Base-by-base conservation (phyloP, 2,329 filamentous ascomycete species). In the Chaetomiaceae sp. region DNA sequence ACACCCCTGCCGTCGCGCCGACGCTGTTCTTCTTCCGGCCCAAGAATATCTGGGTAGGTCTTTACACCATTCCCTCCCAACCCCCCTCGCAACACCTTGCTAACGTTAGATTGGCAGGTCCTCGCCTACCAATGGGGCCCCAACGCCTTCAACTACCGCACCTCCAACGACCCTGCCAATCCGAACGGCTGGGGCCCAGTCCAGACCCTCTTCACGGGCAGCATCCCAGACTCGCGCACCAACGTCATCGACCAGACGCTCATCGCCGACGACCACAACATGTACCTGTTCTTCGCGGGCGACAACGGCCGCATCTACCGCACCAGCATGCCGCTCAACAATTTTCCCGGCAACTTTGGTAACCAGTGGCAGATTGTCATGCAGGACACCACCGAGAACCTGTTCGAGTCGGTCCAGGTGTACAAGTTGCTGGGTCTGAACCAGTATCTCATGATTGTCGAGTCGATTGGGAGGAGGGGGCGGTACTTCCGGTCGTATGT, bases 401-500 rank as follows among this genome's bases (percentile, higher is more conserved):
- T 87, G 1, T 86, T 86, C 65, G 84, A 87, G 64, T 82, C 82
- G 0, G 82, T 85, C 0, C 78, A 86, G 61, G 83, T 87, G 38
- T 87, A 87, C 70, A 83, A 75, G 2, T 63, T 86, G 53, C 42
- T 72, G 31, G 80, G 78, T 27, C 71, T 77, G 60, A 73, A 77
- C 29, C 71, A 76, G 59, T 87, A 87, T 67, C 77, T 87, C 52
- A 85, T 87, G 80, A 76, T 87, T 17, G 81, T 87, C 31, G 84
- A 87, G 66, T 73, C 80, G 0, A 78, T 80, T 42, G 83, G 83
- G 0, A 34, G 66, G 0, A 69, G 74, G 33, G 82, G 83, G 1
- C 76, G 83, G 2, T 87, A 80, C 68, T 86, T 87, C 77, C 81
- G 83, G 53, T 85, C 82, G 1, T 87, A 82, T 71, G 85, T 81